Conservation (phyloP, 306 rosid genomes). For the Luffa aegyptiaca region DNA sequence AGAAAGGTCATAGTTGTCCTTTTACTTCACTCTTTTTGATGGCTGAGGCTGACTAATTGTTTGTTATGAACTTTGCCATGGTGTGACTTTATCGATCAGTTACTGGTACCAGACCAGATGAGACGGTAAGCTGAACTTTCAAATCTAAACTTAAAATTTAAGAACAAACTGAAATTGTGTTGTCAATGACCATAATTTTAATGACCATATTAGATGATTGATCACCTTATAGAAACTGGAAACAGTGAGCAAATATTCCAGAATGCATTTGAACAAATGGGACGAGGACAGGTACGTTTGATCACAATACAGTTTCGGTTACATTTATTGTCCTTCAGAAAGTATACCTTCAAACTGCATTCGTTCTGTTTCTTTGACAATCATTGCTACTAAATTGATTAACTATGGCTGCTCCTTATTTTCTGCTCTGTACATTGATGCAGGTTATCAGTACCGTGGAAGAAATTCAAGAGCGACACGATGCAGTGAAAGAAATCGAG, state of each 20-base stretch:
- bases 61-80: conserved; percentile 17
- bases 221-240: conserved; percentile 91
- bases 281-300: conserved; percentile 77
- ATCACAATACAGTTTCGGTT: neutral
- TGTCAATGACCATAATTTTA: neutral
- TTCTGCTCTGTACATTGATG: neutral
- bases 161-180: neutral
- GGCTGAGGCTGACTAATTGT: neutral
- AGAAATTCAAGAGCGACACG: conserved; percentile 96
- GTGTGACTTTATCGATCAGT: conserved; percentile 38
- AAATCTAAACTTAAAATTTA: conserved; percentile 11
- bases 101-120: conserved; percentile 91
- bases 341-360: neutral
- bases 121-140: conserved; percentile 54
- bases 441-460: conserved; percentile 80
- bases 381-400: neutral
- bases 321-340: neutral
- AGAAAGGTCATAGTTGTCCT: neutral
- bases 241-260: conserved; percentile 93
- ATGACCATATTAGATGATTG: conserved; percentile 54
- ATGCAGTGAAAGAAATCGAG: conserved; percentile 86
- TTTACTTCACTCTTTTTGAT: neutral
- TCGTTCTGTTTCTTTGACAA: neutral
- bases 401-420: neutral
- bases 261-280: conserved; percentile 71